Evolutionary conservation across 2,329 filamentous ascomycete species (phyloP), one percentile per base, ranked within the genome.

Genomic region (Ascochyta rabiei): DNA sequence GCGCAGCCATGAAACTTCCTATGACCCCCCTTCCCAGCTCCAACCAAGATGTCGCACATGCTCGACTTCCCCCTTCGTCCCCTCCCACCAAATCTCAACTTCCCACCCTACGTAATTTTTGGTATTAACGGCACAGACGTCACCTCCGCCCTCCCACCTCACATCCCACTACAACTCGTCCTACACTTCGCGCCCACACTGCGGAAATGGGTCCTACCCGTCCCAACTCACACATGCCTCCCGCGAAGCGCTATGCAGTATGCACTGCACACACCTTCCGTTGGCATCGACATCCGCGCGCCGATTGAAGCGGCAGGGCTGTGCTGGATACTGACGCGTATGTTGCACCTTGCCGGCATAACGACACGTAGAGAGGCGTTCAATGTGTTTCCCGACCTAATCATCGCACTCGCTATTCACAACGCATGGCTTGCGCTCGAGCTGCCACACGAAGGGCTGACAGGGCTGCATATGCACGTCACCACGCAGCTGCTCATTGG

Each of bases 101-200:
- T 45, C 16, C 57, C 64, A 8, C 69, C 69, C 2, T 68, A 63
- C 43, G 60, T 63, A 37, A 26, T 62, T n/a, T 64, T 71, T 46
- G 62, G 48, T 37, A 62, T 70, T 16, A 41, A 58, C 15, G 61
- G 61, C 15, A 26, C 34, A 6, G 54, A 61, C 28, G 24, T 59
- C 9, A 53, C 44, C n/a, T 23, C 41, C 4, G 39, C 51, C 2
- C 57, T 70, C 15, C 66, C 67, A 13, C 35, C 49, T 1, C 57
- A 41, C n/a, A 63, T 71, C 19, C 63, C 67, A 6, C 48, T 67
- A 3, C 46, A 45, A 6, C 41, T 67, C 1, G 57, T 64, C 24
- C 41, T 69, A 0, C 62, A 68, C 51, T 69, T 65, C 52, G 57
- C 54, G 1, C 68, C 68, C 15, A 59, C 48, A 6, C 45, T 70